Evolutionary conservation across 176 grass and related monocot genomes (phyloP).

Genomic region (Triticum monococcum): DNA sequence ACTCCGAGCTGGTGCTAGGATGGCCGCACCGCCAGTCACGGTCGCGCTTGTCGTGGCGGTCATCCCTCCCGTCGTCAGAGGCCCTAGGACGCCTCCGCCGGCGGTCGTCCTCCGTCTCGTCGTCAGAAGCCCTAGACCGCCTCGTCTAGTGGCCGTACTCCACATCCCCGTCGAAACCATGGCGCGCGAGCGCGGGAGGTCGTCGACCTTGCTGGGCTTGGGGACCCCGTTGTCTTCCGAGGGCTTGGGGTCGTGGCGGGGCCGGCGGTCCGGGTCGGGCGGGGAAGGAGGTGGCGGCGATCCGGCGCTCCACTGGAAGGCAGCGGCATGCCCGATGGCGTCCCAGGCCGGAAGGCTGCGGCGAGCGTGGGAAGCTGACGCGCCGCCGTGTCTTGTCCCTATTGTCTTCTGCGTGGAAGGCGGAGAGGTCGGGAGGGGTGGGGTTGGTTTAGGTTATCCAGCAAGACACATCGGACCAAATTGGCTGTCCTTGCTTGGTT

Average conservation of each 20-base stretch:
- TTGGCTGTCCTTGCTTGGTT: too few species aligned
- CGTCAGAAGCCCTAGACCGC: constrained; percentile 35
- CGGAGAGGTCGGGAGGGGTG: too few species aligned
- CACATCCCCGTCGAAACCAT: constrained; percentile 28
- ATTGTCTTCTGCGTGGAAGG: too few species aligned
- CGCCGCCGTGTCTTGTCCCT: too few species aligned
- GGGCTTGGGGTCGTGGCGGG: neutral
- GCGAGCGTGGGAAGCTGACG: too few species aligned
- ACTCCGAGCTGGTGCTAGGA: constrained; percentile 11
- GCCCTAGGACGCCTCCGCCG: constrained; percentile 14
- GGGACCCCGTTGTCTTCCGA: neutral
- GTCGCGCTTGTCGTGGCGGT: neutral
- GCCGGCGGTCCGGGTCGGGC: neutral
- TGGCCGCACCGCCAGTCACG: neutral
- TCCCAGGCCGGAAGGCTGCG: too few species aligned
- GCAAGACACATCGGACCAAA: too few species aligned
- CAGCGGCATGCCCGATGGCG: too few species aligned
- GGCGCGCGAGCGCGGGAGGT: neutral
- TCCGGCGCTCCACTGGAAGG: too few species aligned
- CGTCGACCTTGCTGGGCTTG: neutral
- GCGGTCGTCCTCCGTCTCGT: constrained; percentile 23
- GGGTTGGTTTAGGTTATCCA: too few species aligned
- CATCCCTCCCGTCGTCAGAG: constrained; percentile 9
- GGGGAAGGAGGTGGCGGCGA: neutral
- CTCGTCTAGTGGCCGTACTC: neutral